phyloP scores from a whole-genome alignment of 148 eudicot genomes.

The Spergularia bocconei region DNA sequence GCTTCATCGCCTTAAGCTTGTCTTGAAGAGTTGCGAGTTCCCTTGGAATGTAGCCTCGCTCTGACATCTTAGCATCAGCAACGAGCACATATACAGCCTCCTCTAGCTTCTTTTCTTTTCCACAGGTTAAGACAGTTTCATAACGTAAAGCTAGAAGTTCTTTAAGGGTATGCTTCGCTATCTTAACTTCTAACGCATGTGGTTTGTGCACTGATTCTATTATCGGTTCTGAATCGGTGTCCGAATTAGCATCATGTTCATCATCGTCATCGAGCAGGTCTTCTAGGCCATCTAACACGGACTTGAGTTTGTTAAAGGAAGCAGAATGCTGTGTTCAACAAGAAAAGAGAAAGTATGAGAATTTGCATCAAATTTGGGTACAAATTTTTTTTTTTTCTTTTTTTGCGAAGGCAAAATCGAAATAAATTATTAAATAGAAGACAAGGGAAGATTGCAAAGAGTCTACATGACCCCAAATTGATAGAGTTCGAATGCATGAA shows the following conservation, averaged over 20 bases:
- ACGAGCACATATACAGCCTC: constrained; percentile 29
- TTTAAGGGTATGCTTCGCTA: constrained; percentile 41
- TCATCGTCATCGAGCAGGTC: constrained; percentile 28
- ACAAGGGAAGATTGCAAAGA: too few species aligned
- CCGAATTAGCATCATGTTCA: constrained; percentile 9
- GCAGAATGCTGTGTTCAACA: constrained; percentile 24
- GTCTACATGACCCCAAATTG: background rate
- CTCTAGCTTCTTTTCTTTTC: constrained; percentile 27
- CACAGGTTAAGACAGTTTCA: constrained; percentile 17
- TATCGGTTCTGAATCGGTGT: constrained; percentile 4
- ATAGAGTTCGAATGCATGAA: background rate
- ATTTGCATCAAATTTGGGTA: background rate
- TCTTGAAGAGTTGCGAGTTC: constrained; percentile 14
- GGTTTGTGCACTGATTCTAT: constrained; percentile 22
- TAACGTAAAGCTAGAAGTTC: constrained; percentile 29
- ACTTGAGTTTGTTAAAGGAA: constrained; percentile 36
- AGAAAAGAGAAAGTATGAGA: background rate
- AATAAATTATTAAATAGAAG: too few species aligned
- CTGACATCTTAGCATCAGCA: constrained; percentile 21
- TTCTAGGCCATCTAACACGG: constrained; percentile 30
- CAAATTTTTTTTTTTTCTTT: too few species aligned
- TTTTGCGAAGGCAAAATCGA: too few species aligned
- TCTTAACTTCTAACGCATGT: constrained; percentile 36
- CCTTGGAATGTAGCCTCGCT: background rate
- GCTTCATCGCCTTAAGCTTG: constrained; percentile 24